Evolutionary conservation across 2,329 filamentous ascomycete genomes (phyloP).

Genomic region (Zasmidium cellare): DNA sequence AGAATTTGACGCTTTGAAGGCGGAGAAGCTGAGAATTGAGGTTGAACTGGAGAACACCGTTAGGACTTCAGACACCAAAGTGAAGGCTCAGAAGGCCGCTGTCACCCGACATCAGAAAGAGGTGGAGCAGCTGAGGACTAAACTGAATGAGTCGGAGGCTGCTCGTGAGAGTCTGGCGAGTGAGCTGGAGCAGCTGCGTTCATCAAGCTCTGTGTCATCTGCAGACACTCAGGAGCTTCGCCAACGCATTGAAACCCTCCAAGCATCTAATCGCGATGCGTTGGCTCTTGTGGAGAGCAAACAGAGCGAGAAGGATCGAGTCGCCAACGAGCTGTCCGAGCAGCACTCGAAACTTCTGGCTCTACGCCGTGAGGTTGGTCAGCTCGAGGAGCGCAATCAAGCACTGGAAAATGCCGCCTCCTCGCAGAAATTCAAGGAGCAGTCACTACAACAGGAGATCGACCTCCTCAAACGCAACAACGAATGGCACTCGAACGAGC

Average conservation of each 20-base stretch:
- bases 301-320: slow-evolving; percentile 77
- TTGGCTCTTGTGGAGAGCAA: slow-evolving; percentile 87
- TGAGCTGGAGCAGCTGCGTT: slow-evolving; percentile 76
- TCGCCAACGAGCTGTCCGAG: slow-evolving; percentile 81
- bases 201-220: slow-evolving; percentile 69
- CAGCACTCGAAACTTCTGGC: slow-evolving; percentile 87
- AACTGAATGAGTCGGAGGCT: slow-evolving; percentile 80
- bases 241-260: slow-evolving; percentile 80
- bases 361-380: slow-evolving; percentile 77
- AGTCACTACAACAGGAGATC: slow-evolving; percentile 85
- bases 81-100: slow-evolving; percentile 76
- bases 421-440: slow-evolving; percentile 85
- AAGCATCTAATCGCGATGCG: slow-evolving; percentile 89
- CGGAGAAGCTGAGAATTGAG: slow-evolving; percentile 84
- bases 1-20: slow-evolving; percentile 77
- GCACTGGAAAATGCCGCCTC: slow-evolving; percentile 75
- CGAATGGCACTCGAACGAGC: slow-evolving; percentile 88
- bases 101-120: slow-evolving; percentile 83
- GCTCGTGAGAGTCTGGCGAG: slow-evolving; percentile 73
- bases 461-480: slow-evolving; percentile 85
- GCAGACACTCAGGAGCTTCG: slow-evolving; percentile 75
- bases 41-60: slow-evolving; percentile 93
- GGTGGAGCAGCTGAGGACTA: slow-evolving; percentile 75
- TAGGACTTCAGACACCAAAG: slow-evolving; percentile 77
- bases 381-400: slow-evolving; percentile 81